Evolutionary conservation across 805 yeast species (phyloP).

Genomic region (Cephaloascus fragrans): DNA sequence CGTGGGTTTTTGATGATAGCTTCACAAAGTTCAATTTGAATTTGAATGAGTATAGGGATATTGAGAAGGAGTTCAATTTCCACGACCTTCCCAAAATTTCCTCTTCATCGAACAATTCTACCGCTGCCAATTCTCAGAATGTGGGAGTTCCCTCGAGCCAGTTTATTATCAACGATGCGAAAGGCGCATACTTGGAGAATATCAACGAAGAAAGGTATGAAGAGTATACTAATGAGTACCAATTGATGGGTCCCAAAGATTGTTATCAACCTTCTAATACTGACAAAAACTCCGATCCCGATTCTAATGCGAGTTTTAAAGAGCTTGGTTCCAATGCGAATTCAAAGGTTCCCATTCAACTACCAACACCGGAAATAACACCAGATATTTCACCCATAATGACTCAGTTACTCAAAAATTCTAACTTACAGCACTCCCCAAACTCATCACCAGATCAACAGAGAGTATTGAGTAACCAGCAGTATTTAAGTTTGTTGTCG

Average conservation of each 20-base stretch:
- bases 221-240: not conserved
- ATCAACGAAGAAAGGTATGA: not conserved
- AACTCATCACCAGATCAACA: too few relatives aligned
- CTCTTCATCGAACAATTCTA: slow-evolving; percentile 8
- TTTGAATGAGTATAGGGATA: slow-evolving; percentile 49
- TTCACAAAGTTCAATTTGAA: slow-evolving; percentile 49
- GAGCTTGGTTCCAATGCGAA: not conserved
- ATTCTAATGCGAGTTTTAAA: not conserved
- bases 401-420: not conserved
- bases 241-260: not conserved
- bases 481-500: not conserved
- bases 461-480: not conserved
- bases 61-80: slow-evolving; percentile 47
- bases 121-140: slow-evolving; percentile 10
- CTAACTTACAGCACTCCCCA: not conserved
- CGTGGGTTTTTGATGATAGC: slow-evolving; percentile 29
- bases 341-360: slow-evolving; percentile 2
- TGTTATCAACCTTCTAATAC: not conserved
- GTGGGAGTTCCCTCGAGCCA: not conserved
- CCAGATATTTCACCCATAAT: slow-evolving; percentile 5
- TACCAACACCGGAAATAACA: slow-evolving; percentile 10
- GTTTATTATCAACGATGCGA: not conserved
- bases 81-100: slow-evolving; percentile 21
- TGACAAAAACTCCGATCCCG: slow-evolving; percentile 2
- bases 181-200: not conserved